Percentiles rank a stretch among this genome's conserved stretches.
Conservation (phyloP, 2,329 filamentous ascomycete genomes). For the Parafenestella ontariensis region DNA sequence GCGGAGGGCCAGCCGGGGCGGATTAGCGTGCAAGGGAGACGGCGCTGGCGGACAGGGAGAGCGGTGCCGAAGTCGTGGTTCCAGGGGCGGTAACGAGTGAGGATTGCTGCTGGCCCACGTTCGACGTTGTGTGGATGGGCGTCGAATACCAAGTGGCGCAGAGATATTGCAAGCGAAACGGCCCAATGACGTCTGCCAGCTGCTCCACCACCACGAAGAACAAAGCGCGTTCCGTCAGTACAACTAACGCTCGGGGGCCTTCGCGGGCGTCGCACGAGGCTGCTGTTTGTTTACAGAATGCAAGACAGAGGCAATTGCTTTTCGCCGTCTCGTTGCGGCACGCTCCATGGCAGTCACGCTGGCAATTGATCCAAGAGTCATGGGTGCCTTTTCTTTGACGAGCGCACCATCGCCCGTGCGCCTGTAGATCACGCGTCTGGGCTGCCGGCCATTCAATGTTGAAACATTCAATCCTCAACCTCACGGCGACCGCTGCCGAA, state of each 20-base stretch:
- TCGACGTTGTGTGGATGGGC: constrained; percentile 34
- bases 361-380: constrained; percentile 1
- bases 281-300: not conserved
- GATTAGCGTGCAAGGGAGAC: constrained; percentile 20
- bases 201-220: constrained; percentile 3
- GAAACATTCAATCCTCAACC: not conserved
- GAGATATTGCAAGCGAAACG: constrained; percentile 32
- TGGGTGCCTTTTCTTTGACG: constrained; percentile 8
- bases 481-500: constrained; percentile 9
- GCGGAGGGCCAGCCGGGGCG: constrained; percentile 27
- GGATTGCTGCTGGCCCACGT: constrained; percentile 37
- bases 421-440: not conserved
- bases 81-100: constrained; percentile 30
- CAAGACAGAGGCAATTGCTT: not conserved
- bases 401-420: constrained; percentile 18
- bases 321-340: not conserved
- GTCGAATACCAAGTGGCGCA: constrained; percentile 26
- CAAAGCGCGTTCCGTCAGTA: constrained; percentile 7
- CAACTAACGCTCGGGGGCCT: not conserved
- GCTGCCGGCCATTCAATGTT: too few relatives aligned
- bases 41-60: constrained; percentile 13
- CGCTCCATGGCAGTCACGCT: constrained; percentile 2
- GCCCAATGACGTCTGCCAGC: constrained; percentile 37
- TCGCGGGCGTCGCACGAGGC: not conserved
- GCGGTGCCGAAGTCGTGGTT: constrained; percentile 13